A percentile compares a stretch with the other conserved stretches of the same genome.
Conservation (phyloP, 305 asterid species). For the Rubia tinctorum region DNA sequence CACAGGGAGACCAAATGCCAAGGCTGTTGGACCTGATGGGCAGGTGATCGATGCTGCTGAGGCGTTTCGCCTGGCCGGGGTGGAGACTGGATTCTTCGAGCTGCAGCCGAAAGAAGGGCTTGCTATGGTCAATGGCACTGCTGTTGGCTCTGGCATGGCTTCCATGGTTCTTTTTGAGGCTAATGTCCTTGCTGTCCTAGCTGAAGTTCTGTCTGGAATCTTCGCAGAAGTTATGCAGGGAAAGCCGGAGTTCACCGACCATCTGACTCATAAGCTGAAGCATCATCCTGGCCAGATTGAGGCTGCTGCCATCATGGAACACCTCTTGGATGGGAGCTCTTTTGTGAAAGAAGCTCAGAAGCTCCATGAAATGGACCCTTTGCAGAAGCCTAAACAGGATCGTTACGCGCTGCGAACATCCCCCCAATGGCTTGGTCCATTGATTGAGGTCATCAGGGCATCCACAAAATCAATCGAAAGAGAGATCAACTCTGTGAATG, state of each 20-base stretch:
- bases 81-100: constrained; percentile 45
- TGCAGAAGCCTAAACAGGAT: constrained; percentile 67
- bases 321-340: constrained; percentile 52
- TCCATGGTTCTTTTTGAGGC: constrained; percentile 51
- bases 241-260: constrained; percentile 61
- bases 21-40: constrained; percentile 47
- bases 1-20: constrained; percentile 53
- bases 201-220: constrained; percentile 51
- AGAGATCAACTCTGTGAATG: constrained; percentile 70
- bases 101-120: constrained; percentile 64
- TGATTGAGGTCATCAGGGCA: constrained; percentile 57
- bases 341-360: constrained; percentile 45
- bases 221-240: constrained; percentile 71
- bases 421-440: constrained; percentile 74
- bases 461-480: constrained; percentile 60
- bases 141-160: constrained; percentile 61
- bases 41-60: constrained; percentile 34
- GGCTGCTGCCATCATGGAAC: constrained; percentile 68
- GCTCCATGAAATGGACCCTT: constrained; percentile 48
- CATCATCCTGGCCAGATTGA: constrained; percentile 73
- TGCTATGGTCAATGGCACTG: constrained; percentile 61
- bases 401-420: constrained; percentile 65
- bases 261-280: constrained; percentile 62
- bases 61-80: constrained; percentile 44
- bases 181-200: constrained; percentile 40